These are phyloP conservation scores for Leccinum incarnatum DNA, from an alignment of 768 basidiomycete species.

Conservation along the genomic window DNA sequence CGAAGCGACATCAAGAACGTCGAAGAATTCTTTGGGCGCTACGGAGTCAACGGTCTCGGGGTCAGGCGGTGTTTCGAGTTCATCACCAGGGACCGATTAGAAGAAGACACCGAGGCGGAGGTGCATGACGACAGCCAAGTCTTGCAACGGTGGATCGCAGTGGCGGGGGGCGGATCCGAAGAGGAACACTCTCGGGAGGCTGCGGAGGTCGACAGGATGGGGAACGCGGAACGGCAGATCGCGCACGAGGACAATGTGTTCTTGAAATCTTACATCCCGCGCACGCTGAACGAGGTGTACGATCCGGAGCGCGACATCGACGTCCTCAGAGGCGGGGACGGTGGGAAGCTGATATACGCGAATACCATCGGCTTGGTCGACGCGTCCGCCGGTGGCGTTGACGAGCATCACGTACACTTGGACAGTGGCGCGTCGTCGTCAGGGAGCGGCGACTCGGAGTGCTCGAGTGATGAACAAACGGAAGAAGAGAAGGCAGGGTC, in stretches of 20 bases:
- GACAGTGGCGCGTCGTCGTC: slow-evolving; percentile 19
- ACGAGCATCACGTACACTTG: slow-evolving; percentile 16
- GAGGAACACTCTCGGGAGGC: slow-evolving; percentile 11
- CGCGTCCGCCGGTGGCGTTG: slow-evolving; percentile 15
- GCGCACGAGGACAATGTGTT: slow-evolving; percentile 88
- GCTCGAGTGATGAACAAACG: slow-evolving; percentile 34
- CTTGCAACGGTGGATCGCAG: slow-evolving; percentile 50
- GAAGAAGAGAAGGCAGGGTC: slow-evolving; percentile 35
- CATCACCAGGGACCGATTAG: slow-evolving; percentile 58
- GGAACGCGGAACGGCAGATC: slow-evolving; percentile 17
- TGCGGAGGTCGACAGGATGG: slow-evolving; percentile 11
- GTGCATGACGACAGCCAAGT: slow-evolving; percentile 21
- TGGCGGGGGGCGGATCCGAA: slow-evolving; percentile 27
- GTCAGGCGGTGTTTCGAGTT: slow-evolving; percentile 86
- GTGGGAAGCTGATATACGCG: slow-evolving; percentile 77
- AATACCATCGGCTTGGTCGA: slow-evolving; percentile 80
- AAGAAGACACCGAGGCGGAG: slow-evolving; percentile 26
- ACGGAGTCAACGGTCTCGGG: slow-evolving; percentile 75
- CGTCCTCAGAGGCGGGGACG: slow-evolving; percentile 65
- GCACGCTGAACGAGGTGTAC: slow-evolving; percentile 86
- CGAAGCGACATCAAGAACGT: slow-evolving; percentile 89
- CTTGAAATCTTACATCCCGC: slow-evolving; percentile 87
- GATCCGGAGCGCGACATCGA: slow-evolving; percentile 94
- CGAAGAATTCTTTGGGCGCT: slow-evolving; percentile 85
- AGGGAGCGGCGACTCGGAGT: slow-evolving; percentile 25